Base-by-base conservation (phyloP, 371 early-diverging fungal genomes). In the Blakeslea trispora region DNA sequence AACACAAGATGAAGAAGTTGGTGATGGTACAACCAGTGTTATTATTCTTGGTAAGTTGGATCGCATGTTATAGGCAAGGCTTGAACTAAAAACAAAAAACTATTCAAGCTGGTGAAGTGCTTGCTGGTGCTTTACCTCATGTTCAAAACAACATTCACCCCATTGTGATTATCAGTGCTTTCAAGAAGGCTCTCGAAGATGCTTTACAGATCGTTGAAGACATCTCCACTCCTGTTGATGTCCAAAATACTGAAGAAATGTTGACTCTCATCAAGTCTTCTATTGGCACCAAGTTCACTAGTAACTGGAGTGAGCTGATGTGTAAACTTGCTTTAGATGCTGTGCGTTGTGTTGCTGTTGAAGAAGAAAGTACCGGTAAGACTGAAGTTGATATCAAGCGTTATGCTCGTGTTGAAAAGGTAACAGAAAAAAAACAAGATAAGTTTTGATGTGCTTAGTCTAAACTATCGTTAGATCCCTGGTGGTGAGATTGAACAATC, bases 1-100 rank as follows among this genome's bases (percentile, higher is more conserved):
- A 75, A 99, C 99, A 53, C 99, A 99, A 85, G 99, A 99, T 83
- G 99, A 99, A 76, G 99, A 99, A 78, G 99, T 99, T 35, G 99
- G 99, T 57, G 99, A 99, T 80, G 99, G 99, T 54, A 99, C 99
- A 19, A 99, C 99, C 24, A 88, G 91, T 57, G 99, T 99, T 61
- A 97, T 99, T 58, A 94, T 99, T 68, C 84, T 99, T 35, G 95
- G 93, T 93, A 83, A 68, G 66, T 48, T 44, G 4, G 21, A 23
- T 24, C 5, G 11, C 19, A 3, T 14, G n/a, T n/a, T n/a, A n/a
- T n/a, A n/a, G n/a, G n/a, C n/a, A n/a, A n/a, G n/a, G n/a, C n/a
- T n/a, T n/a, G n/a, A n/a, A n/a, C n/a, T n/a, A n/a, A n/a, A n/a
- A n/a, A n/a, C n/a, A n/a, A n/a, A n/a, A n/a, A n/a, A n/a, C n/a